phyloP scores from a whole-genome alignment of 257 asterid genomes.

The Solanum medicagineum region DNA sequence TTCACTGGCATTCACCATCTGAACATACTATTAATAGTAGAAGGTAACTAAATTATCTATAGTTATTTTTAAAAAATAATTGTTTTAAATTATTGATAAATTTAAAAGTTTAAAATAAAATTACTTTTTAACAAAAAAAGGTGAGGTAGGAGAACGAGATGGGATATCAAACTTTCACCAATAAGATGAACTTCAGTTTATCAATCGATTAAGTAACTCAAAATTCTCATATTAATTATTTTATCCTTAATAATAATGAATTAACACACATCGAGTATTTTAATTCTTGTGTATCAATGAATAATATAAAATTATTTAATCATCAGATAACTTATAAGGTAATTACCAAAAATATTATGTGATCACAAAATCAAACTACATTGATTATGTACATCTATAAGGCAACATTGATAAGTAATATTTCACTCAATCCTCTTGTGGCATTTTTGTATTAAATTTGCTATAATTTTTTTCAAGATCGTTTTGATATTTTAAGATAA shows the following conservation, averaged over 20 bases:
- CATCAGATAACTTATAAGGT: not conserved
- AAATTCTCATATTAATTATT: not conserved
- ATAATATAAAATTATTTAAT: not conserved
- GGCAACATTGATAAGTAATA: not conserved
- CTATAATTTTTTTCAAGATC: not conserved
- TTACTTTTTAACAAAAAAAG: not conserved
- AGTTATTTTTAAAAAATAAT: not conserved
- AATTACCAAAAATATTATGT: not conserved
- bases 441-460: not conserved
- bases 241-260: not conserved
- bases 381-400: not conserved
- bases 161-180: too few relatives aligned
- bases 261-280: not conserved
- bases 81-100: not conserved
- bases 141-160: not conserved
- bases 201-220: not conserved
- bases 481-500: not conserved
- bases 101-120: not conserved
- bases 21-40: slow-evolving; percentile 62
- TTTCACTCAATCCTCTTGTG: not conserved
- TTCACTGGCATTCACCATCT: slow-evolving; percentile 83
- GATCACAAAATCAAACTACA: not conserved
- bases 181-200: rapidly evolving
- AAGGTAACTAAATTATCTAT: slow-evolving; percentile 5
- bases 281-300: not conserved